Evolutionary conservation across 2,329 filamentous ascomycete species (phyloP).

Genomic region (Cladosporium oxysporum): DNA sequence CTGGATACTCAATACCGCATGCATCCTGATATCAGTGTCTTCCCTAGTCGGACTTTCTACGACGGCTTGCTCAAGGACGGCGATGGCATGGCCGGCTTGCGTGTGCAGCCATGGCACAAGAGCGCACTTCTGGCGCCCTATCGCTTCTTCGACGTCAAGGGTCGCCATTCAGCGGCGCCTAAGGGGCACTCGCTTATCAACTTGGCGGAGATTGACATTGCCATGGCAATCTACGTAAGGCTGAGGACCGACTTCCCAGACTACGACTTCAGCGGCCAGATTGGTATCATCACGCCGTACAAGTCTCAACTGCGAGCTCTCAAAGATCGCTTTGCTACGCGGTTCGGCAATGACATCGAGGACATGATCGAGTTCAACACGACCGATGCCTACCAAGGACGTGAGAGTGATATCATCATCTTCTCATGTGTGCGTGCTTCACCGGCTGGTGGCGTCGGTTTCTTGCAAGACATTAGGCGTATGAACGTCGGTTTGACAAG

Average conservation of each 20-base stretch:
- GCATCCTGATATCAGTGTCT: slow-evolving; percentile 93
- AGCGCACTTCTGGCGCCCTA: slow-evolving; percentile 84
- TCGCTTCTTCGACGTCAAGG: slow-evolving; percentile 94
- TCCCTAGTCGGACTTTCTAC: slow-evolving; percentile 91
- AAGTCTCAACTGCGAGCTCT: slow-evolving; percentile 87
- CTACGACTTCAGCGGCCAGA: slow-evolving; percentile 74
- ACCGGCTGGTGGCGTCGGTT: slow-evolving; percentile 92
- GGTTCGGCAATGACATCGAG: slow-evolving; percentile 73
- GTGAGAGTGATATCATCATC: slow-evolving; percentile 97
- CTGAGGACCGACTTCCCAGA: slow-evolving; percentile 70
- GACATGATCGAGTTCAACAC: slow-evolving; percentile 95
- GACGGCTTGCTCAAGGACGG: slow-evolving; percentile 85
- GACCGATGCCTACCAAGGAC: slow-evolving; percentile 94
- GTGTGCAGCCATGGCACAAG: slow-evolving; percentile 81
- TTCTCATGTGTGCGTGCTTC: slow-evolving; percentile 97
- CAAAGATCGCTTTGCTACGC: slow-evolving; percentile 69
- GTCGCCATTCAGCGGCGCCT: slow-evolving; percentile 77
- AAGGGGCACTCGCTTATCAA: slow-evolving; percentile 91
- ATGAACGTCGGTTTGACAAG: slow-evolving; percentile 99
- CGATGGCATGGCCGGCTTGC: slow-evolving; percentile 73
- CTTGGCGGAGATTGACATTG: slow-evolving; percentile 79
- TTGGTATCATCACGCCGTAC: slow-evolving; percentile 97
- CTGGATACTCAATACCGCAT: slow-evolving; percentile 99
- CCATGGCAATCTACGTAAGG: slow-evolving; percentile 79
- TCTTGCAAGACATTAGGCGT: slow-evolving; percentile 95